phyloP scores from a whole-genome alignment of 78 protist species.

The slime mould (Dictyostelium discoideum) region DNA sequence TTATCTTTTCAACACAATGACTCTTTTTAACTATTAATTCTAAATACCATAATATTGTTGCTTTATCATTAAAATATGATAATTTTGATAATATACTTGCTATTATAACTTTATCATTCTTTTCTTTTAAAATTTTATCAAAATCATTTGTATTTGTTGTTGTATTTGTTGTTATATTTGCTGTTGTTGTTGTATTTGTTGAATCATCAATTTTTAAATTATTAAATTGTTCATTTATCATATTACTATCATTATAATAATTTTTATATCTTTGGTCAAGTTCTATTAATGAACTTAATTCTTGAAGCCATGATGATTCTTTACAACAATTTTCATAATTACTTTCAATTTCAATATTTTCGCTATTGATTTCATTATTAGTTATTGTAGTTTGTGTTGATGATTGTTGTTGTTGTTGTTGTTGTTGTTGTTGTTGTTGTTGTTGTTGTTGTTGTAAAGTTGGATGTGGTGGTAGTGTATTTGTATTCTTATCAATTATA shows the following conservation, averaged over 20 bases:
- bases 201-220: background rate
- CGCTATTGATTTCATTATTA: background rate
- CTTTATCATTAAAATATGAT: constrained; percentile 9
- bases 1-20: background rate
- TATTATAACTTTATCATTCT: constrained; percentile 6
- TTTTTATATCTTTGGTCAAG: background rate
- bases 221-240: background rate
- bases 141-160: background rate
- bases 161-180: background rate
- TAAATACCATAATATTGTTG: background rate
- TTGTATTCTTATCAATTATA: background rate
- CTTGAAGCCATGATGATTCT: background rate
- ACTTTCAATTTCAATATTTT: background rate
- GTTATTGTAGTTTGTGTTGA: background rate
- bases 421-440: background rate
- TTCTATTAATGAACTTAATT: background rate
- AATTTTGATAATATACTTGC: constrained; percentile 14
- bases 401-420: background rate
- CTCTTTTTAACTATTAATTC: background rate
- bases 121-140: background rate
- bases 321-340: constrained; percentile 9
- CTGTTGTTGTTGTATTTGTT: background rate
- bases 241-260: background rate
- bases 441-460: background rate
- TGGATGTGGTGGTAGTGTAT: background rate